phyloP scores from a whole-genome alignment of 2,329 filamentous ascomycete species.

The Parastagonospora avenae region DNA sequence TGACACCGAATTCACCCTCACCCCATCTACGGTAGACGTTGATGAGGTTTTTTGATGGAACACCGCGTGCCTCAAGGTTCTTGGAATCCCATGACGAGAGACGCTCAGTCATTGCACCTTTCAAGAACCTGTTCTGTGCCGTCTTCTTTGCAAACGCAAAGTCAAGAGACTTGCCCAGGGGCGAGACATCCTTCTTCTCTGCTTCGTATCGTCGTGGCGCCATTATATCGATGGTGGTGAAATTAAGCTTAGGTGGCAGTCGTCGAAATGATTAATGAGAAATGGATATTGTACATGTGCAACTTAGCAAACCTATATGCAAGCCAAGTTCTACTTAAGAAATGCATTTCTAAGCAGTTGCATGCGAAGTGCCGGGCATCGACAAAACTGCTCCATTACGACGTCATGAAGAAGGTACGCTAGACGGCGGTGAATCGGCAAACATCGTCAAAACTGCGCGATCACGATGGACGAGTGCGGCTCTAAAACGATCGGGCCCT shows the following conservation, averaged over 20 bases:
- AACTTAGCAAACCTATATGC: neutral
- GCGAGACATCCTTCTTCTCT: conserved; percentile 46
- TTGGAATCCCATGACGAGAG: conserved; percentile 65
- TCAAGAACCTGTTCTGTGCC: conserved; percentile 69
- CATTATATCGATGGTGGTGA: conserved; percentile 34
- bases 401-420: conserved; percentile 3
- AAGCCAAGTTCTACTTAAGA: neutral
- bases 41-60: conserved; percentile 60
- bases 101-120: conserved; percentile 70
- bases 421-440: conserved; percentile 5
- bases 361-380: neutral
- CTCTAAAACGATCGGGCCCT: neutral
- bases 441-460: neutral
- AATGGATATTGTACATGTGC: neutral
- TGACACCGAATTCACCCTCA: conserved; percentile 49
- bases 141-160: conserved; percentile 58
- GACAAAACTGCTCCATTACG: neutral
- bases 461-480: neutral
- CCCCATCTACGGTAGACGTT: conserved; percentile 65
- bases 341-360: conserved; percentile 9
- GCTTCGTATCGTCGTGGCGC: conserved; percentile 48
- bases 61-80: conserved; percentile 57
- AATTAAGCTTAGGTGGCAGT: neutral
- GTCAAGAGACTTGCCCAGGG: conserved; percentile 51
- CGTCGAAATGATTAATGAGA: neutral